phyloP scores from a whole-genome alignment of 345 rosid genomes.

The Salix arbutifolia region DNA sequence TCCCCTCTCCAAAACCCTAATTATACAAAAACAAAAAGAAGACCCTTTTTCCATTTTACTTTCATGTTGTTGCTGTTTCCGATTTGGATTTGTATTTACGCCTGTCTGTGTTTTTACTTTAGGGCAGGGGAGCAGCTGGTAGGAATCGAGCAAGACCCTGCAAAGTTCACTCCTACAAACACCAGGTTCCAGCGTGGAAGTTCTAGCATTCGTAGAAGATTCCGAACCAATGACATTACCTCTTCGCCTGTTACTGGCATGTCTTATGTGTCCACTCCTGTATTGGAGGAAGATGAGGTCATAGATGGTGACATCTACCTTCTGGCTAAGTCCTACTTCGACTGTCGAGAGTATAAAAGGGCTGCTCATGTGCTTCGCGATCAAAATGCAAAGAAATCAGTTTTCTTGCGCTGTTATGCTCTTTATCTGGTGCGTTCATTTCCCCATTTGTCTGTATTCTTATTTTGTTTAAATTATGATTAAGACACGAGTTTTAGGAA shows the following conservation, averaged over 20 bases:
- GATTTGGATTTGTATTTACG: background rate
- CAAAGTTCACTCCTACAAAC: slow-evolving; percentile 83
- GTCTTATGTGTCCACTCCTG: slow-evolving; percentile 71
- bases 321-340: slow-evolving; percentile 85
- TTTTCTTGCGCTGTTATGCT: slow-evolving; percentile 85
- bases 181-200: slow-evolving; percentile 97
- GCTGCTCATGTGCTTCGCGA: slow-evolving; percentile 82
- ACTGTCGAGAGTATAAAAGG: slow-evolving; percentile 78
- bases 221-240: slow-evolving; percentile 65
- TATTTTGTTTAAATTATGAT: background rate
- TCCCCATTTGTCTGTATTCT: background rate
- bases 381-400: slow-evolving; percentile 71
- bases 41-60: background rate
- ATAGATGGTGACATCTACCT: slow-evolving; percentile 77
- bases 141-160: slow-evolving; percentile 86
- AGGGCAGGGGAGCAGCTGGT: slow-evolving; percentile 97
- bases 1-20: slow-evolving; percentile 42
- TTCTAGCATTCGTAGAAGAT: slow-evolving; percentile 84
- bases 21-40: slow-evolving; percentile 9
- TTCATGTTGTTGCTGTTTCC: background rate
- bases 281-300: slow-evolving; percentile 74
- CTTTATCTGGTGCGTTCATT: slow-evolving; percentile 70
- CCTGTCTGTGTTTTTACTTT: slow-evolving; percentile 3
- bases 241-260: slow-evolving; percentile 69
- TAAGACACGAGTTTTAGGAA: background rate